Evolutionary conservation across 345 rosid genomes (phyloP).

Genomic region (Eucalyptus decipiens): DNA sequence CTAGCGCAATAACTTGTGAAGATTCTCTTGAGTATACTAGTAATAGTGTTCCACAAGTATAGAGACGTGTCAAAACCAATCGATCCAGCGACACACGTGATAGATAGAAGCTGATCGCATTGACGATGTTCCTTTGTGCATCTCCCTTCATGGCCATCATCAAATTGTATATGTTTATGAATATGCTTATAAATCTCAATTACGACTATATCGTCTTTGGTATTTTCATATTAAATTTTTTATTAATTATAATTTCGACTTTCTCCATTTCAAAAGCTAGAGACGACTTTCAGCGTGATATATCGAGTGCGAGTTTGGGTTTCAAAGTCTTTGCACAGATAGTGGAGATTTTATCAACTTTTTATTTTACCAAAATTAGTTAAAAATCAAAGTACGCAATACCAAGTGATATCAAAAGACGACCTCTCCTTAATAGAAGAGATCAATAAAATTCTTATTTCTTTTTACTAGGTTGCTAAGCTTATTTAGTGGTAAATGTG

Average conservation of each 20-base stretch:
- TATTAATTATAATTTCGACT: not conserved
- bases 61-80: no score
- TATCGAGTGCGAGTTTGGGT: not conserved
- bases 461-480: no score
- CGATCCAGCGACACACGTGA: no score
- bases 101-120: not conserved
- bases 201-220: rapidly evolving
- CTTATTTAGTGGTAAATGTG: no score
- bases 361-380: not conserved
- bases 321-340: not conserved
- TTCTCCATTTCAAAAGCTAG: not conserved
- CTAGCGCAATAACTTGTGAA: not conserved
- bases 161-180: not conserved
- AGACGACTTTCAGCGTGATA: not conserved
- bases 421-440: no score
- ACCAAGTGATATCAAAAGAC: no score
- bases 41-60: not conserved
- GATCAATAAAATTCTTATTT: no score
- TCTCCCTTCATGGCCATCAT: not conserved
- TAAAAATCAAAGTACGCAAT: no score
- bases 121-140: not conserved
- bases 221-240: not conserved
- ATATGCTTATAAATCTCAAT: not conserved
- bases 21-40: not conserved
- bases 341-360: slow-evolving; percentile 12